Conservation (phyloP, 345 rosid genomes). For the Salix arbutifolia region DNA sequence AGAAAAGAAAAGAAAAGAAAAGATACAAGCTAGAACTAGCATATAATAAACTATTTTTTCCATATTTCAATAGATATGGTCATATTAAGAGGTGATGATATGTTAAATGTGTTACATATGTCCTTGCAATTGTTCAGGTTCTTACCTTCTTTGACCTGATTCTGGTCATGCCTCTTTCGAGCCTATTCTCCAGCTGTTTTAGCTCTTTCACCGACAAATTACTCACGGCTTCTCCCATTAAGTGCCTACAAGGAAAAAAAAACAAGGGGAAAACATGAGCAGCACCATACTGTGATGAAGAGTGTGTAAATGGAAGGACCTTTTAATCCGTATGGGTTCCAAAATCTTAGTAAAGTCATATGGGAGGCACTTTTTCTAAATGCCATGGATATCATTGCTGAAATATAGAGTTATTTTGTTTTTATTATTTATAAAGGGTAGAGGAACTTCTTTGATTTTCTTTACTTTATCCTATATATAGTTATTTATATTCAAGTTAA, state of each 20-base stretch:
- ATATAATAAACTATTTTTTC: too few relatives aligned
- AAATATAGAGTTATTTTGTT: too few relatives aligned
- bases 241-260: slow-evolving; percentile 47
- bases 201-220: slow-evolving; percentile 80
- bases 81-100: background rate
- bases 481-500: too few relatives aligned
- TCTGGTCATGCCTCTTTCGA: slow-evolving; percentile 86
- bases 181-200: slow-evolving; percentile 91
- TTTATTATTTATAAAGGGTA: too few relatives aligned
- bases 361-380: background rate
- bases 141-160: slow-evolving; percentile 94
- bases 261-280: background rate
- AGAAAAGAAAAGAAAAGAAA: too few relatives aligned
- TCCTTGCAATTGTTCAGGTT: background rate
- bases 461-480: too few relatives aligned
- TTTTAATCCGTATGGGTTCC: background rate
- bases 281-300: background rate
- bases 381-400: background rate
- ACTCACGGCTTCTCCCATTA: slow-evolving; percentile 90
- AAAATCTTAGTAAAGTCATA: background rate
- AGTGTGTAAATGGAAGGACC: background rate
- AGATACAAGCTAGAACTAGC: too few relatives aligned
- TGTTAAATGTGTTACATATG: background rate
- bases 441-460: too few relatives aligned
- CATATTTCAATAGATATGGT: too few relatives aligned